Percentiles rank a stretch among this genome's conserved stretches.
Conservation (phyloP, 1,139 yeast genomes). For the Insectozyma bohioensis region DNA sequence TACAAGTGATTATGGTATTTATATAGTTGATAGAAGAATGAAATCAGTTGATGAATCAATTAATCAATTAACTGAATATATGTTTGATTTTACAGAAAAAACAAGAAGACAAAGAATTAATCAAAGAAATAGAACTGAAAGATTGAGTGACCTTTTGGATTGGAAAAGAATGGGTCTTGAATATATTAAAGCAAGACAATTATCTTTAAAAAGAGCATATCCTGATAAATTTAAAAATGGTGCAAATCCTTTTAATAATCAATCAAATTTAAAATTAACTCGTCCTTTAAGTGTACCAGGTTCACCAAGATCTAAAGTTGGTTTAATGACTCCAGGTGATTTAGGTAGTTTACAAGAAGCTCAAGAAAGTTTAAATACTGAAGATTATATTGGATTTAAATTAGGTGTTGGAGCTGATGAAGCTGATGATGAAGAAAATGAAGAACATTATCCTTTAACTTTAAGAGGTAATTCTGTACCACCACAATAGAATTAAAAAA, state of each 20-base stretch:
- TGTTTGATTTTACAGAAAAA: constrained; percentile 86
- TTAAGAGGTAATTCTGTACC: constrained; percentile 48
- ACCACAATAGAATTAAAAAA: constrained; percentile 18
- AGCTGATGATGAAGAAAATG: constrained; percentile 34
- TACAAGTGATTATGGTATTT: constrained; percentile 93
- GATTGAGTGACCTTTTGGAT: constrained; percentile 87
- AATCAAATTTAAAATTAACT: constrained; percentile 66
- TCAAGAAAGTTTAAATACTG: constrained; percentile 67
- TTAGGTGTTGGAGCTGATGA: constrained; percentile 56
- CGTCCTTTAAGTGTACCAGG: constrained; percentile 96
- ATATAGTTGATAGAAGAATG: constrained; percentile 92
- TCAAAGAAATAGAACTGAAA: constrained; percentile 95
- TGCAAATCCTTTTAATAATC: constrained; percentile 59
- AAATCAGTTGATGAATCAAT: constrained; percentile 93
- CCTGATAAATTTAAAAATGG: constrained; percentile 76
- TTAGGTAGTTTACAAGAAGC: constrained; percentile 95
- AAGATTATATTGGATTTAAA: constrained; percentile 78
- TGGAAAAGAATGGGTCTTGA: constrained; percentile 99
- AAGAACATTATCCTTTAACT: constrained; percentile 39
- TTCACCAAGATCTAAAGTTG: constrained; percentile 66
- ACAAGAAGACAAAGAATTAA: constrained; percentile 96
- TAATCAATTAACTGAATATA: constrained; percentile 82
- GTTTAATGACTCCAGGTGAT: constrained; percentile 95
- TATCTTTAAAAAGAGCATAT: constrained; percentile 89
- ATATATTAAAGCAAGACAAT: constrained; percentile 90